Conservation (phyloP, 495 filamentous ascomycete species). For the Penicillium tannophilum region DNA sequence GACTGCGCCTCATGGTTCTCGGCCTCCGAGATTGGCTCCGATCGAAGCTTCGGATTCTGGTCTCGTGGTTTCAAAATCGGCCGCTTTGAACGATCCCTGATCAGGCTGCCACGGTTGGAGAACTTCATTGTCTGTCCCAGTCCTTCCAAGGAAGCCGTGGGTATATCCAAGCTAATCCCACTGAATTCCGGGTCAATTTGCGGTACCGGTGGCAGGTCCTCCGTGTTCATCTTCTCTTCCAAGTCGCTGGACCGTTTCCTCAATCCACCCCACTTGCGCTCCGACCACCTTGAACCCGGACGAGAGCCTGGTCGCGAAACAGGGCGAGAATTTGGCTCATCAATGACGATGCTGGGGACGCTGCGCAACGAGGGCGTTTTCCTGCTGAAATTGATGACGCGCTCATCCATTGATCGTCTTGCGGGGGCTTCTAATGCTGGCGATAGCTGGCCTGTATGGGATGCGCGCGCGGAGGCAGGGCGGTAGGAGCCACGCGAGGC, state of each 20-base stretch:
- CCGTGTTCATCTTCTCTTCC: conserved; percentile 32
- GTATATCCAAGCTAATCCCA: conserved; percentile 59
- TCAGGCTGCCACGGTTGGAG: conserved; percentile 56
- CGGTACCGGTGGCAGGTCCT: conserved; percentile 38
- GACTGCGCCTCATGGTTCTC: neutral
- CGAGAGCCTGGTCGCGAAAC: conserved; percentile 38
- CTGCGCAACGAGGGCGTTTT: conserved; percentile 38
- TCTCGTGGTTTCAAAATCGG: conserved; percentile 25
- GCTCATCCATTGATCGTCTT: conserved; percentile 20
- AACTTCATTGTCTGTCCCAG: conserved; percentile 58
- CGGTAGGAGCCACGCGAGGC: conserved; percentile 29
- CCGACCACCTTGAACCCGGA: conserved; percentile 47
- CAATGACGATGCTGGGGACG: conserved; percentile 48
- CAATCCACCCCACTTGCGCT: conserved; percentile 46
- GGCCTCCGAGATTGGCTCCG: conserved; percentile 6
- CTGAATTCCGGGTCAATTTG: conserved; percentile 47
- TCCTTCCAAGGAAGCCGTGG: conserved; percentile 53
- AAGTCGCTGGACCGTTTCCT: conserved; percentile 42
- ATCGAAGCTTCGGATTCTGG: conserved; percentile 10
- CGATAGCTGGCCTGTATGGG: conserved; percentile 16
- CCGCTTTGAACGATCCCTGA: conserved; percentile 30
- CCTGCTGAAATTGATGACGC: neutral
- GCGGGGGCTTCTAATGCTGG: conserved; percentile 19
- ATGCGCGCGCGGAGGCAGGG: conserved; percentile 19
- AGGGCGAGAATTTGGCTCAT: conserved; percentile 39